phyloP scores from a whole-genome alignment of 2,329 filamentous ascomycete genomes.

The Phaeosphaeria sp. region DNA sequence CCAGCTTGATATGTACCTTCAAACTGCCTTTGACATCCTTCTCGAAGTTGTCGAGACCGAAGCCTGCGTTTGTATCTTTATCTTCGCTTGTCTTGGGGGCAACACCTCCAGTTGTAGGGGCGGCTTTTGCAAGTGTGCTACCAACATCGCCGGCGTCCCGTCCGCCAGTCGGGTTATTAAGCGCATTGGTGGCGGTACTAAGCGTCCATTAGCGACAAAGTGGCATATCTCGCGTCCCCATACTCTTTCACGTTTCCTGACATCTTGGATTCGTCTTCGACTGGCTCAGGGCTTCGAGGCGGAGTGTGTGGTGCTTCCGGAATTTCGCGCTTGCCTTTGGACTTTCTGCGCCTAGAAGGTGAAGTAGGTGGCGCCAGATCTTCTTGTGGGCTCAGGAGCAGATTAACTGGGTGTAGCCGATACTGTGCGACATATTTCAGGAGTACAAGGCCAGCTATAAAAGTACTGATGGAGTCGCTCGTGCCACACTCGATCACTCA shows the following conservation, averaged over 20 bases:
- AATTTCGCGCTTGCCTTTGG: constrained; percentile 6
- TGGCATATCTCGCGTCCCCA: not conserved
- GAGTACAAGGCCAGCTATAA: constrained; percentile 2
- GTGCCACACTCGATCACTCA: not conserved
- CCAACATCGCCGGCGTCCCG: constrained; percentile 15
- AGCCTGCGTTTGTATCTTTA: constrained; percentile 17
- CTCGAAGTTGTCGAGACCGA: constrained; percentile 21
- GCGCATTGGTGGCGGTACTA: constrained; percentile 9
- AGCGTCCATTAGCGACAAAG: not conserved
- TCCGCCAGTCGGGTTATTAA: constrained; percentile 13
- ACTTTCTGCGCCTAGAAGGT: constrained; percentile 13
- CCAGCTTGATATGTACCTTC: constrained; percentile 31
- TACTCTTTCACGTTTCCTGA: constrained; percentile 16
- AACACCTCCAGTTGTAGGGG: not conserved
- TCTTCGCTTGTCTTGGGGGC: not conserved
- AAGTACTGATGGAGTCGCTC: not conserved
- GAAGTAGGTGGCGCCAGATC: constrained; percentile 17
- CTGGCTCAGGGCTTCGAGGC: constrained; percentile 1
- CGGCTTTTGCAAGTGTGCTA: constrained; percentile 9
- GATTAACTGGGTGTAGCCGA: not conserved
- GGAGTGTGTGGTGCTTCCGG: constrained; percentile 5
- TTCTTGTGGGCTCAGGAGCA: constrained; percentile 6
- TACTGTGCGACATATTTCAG: constrained; percentile 1
- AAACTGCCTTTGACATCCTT: constrained; percentile 32
- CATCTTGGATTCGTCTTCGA: constrained; percentile 7